Evolutionary conservation across 164 flowering plant species (phyloP).

Genomic region (Litsea cubeba): DNA sequence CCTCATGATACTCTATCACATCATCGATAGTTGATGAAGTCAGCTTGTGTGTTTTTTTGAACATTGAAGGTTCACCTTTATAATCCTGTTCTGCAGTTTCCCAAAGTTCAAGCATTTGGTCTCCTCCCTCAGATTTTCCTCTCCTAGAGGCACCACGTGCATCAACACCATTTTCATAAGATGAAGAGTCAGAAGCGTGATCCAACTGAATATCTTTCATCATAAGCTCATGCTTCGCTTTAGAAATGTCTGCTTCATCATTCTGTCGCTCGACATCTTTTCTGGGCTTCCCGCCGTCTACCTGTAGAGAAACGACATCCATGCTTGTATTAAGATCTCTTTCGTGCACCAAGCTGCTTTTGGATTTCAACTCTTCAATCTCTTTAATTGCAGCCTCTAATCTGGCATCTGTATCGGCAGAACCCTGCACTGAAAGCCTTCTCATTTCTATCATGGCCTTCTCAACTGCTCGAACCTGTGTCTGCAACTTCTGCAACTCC

Average conservation of each 20-base stretch:
- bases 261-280: slow-evolving; percentile 21
- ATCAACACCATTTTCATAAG: slow-evolving; percentile 11
- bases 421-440: slow-evolving; percentile 26
- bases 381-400: slow-evolving; percentile 28
- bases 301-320: slow-evolving; percentile 8
- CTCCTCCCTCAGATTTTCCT: slow-evolving; percentile 31
- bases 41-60: slow-evolving; percentile 13
- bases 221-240: slow-evolving; percentile 23
- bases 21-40: slow-evolving; percentile 16
- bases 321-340: slow-evolving; percentile 11
- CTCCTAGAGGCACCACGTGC: slow-evolving; percentile 22
- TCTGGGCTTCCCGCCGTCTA: slow-evolving; percentile 9
- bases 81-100: slow-evolving; percentile 45
- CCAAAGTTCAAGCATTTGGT: slow-evolving; percentile 70
- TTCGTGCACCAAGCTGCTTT: slow-evolving; percentile 12
- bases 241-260: slow-evolving; percentile 25
- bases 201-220: slow-evolving; percentile 90
- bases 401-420: slow-evolving; percentile 15
- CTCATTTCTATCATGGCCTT: slow-evolving; percentile 41
- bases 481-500: slow-evolving; percentile 50
- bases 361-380: slow-evolving; percentile 31
- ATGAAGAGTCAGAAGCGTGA: slow-evolving; percentile 48
- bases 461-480: slow-evolving; percentile 52
- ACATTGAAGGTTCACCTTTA: slow-evolving; percentile 9
- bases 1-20: slow-evolving; percentile 13